Percentiles rank a stretch among this genome's conserved stretches.
Evolutionary conservation across 345 rosid species (phyloP).

Genomic region (Corchorus capsularis): DNA sequence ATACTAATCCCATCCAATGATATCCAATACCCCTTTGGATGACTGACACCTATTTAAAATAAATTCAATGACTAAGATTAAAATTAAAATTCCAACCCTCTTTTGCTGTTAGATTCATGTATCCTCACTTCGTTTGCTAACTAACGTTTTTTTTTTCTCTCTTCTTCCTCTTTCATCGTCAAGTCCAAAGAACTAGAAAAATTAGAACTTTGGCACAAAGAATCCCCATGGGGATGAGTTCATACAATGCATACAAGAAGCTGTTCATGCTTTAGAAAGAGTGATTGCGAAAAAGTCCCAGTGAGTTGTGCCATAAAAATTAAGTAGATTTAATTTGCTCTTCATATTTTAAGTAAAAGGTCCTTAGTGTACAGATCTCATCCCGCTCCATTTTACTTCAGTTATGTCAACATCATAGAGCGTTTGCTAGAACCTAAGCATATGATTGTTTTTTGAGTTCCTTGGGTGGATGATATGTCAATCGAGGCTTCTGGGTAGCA

Average conservation of each 20-base stretch:
- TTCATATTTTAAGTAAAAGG: constrained; percentile 25
- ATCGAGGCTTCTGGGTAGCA: constrained; percentile 93
- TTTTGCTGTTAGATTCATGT: too few species aligned
- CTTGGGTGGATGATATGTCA: constrained; percentile 98
- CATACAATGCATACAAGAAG: constrained; percentile 93
- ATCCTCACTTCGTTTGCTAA: too few species aligned
- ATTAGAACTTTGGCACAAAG: too few species aligned
- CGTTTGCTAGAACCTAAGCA: constrained; percentile 94
- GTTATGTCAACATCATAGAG: constrained; percentile 96
- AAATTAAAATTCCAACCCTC: too few species aligned
- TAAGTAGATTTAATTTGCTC: constrained; percentile 29
- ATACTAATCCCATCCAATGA: too few species aligned
- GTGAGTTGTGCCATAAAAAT: constrained; percentile 57
- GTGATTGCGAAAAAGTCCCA: constrained; percentile 94
- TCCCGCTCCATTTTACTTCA: constrained; percentile 41
- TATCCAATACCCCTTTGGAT: too few species aligned
- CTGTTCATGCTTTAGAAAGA: constrained; percentile 95
- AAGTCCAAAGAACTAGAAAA: too few species aligned
- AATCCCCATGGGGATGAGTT: constrained; percentile 96
- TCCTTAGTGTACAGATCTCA: constrained; percentile 21
- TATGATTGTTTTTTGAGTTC: constrained; percentile 87
- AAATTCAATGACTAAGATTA: too few species aligned
- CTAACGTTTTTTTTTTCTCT: too few species aligned
- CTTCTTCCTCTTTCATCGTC: too few species aligned
- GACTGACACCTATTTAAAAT: too few species aligned